Evolutionary conservation across 208 protist species (phyloP), one percentile per base, ranked within the genome.

Genomic region (Phytomonas sp.): DNA sequence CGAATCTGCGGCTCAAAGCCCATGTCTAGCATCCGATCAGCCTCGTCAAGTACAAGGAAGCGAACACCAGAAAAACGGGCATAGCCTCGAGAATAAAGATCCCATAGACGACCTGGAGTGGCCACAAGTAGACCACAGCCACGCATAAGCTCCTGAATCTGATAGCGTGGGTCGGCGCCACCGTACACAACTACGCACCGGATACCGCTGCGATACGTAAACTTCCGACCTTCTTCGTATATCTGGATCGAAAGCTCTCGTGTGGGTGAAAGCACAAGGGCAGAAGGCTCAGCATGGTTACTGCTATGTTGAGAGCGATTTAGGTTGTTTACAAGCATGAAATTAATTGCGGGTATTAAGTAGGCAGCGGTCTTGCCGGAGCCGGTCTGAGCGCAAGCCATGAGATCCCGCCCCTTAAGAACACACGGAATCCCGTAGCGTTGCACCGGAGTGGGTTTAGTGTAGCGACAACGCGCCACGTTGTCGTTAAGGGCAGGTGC

Each of bases 1-100:
- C 98, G 96, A 68, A 99, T 99, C 84, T 99, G 98, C 40, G 97
- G 97, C 84, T 99, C 98, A 74, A 99, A 99, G 70, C 98, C 98
- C 98, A 99, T 99, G 81, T 99, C 98, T 53, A 99, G 94, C 98
- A 99, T 99, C 68, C 98, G 96, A 77, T 99, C 98, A 20, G 98
- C 98, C 83, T 99, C 98, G 79, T 99, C 98, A 20, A 99, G 87
- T 15, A 98, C 90, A 23, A 99, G 83, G 74, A 97, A 99, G 62
- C 86, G 93, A 68, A 98, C 91, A n/a, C 80, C 56, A 23, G 78
- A 76, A 61, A 99, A 90, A 63, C 81, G 80, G 26, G 98, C 84
- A 69, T 88, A 86, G 70, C 91, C 87, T 75, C 89, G 87, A 29
- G 75, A 79, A 79, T 81, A 95, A 68, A 98, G 72, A 76, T 98